A percentile compares a stretch with the other conserved stretches of the same genome.
Evolutionary conservation across 2,329 filamentous ascomycete species (phyloP).

Genomic region (Aspergillus hiratsukae): DNA sequence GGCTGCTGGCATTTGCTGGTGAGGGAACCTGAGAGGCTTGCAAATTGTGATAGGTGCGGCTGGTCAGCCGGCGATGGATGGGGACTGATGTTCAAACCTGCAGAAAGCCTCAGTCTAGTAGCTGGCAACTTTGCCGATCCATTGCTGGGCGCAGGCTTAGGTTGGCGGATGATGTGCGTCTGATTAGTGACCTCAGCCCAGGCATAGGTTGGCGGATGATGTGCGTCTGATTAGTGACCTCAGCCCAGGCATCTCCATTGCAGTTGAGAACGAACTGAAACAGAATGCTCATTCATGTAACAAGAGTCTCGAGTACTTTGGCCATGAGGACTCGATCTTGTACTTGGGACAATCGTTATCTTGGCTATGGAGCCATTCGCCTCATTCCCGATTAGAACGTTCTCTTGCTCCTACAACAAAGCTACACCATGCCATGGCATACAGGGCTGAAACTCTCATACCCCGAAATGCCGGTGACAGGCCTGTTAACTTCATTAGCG

Average conservation of each 20-base stretch:
- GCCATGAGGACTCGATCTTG: not conserved
- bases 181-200: conserved; percentile 14
- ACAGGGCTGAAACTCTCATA: not conserved
- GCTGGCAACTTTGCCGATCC: conserved; percentile 12
- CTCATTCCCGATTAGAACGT: not conserved
- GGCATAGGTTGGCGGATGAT: conserved; percentile 16
- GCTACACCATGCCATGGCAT: not conserved
- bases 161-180: conserved; percentile 22
- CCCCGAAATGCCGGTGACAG: not conserved
- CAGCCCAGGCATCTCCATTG: conserved; percentile 4
- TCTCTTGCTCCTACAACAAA: not conserved
- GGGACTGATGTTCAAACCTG: conserved; percentile 8
- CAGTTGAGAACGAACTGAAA: not conserved
- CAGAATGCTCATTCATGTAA: not conserved
- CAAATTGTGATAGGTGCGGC: conserved; percentile 12
- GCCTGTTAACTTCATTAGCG: not conserved
- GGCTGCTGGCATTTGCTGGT: conserved; percentile 9
- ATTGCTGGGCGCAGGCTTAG: conserved; percentile 8
- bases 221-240: conserved; percentile 19
- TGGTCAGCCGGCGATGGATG: conserved; percentile 7
- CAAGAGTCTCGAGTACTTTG: not conserved
- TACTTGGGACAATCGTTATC: not conserved
- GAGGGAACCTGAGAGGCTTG: conserved; percentile 4
- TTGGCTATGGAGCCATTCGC: not conserved
- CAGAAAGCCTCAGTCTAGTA: conserved; percentile 9